A percentile compares a stretch with the other conserved stretches of the same genome.
phyloP scores from a whole-genome alignment of 805 yeast species.

The Komagataella pastoris region DNA sequence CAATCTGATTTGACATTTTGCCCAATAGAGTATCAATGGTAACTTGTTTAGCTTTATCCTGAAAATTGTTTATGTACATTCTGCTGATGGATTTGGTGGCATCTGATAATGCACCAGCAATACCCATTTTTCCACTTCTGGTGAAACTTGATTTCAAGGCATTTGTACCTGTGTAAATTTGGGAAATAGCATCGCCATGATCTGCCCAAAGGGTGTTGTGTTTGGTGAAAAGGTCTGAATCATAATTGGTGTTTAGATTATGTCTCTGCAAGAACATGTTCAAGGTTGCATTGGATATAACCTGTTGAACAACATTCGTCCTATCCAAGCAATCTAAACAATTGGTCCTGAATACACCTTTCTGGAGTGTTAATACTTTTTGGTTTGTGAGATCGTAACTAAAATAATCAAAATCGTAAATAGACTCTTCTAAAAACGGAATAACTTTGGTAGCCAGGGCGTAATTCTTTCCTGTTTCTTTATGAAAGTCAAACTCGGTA shows the following conservation, averaged over 20 bases:
- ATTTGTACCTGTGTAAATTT: constrained; percentile 94
- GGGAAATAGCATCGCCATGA: constrained; percentile 93
- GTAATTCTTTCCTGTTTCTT: constrained; percentile 82
- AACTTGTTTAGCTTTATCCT: constrained; percentile 83
- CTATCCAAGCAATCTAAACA: constrained; percentile 93
- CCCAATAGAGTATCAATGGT: constrained; percentile 84
- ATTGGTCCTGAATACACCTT: constrained; percentile 85
- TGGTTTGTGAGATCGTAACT: constrained; percentile 46
- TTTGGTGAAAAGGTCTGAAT: constrained; percentile 47
- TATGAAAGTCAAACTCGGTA: constrained; percentile 89
- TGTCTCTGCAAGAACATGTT: constrained; percentile 35
- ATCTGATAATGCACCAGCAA: constrained; percentile 95
- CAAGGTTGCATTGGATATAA: constrained; percentile 61
- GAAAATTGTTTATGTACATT: constrained; percentile 91
- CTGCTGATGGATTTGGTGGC: constrained; percentile 93
- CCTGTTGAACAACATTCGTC: constrained; percentile 82
- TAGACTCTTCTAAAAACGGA: constrained; percentile 47
- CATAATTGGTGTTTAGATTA: constrained; percentile 18
- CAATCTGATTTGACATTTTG: constrained; percentile 52
- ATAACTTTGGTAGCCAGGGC: constrained; percentile 66
- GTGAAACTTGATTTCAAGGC: constrained; percentile 93
- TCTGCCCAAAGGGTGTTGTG: constrained; percentile 95
- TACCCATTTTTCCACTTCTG: constrained; percentile 88
- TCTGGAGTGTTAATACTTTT: constrained; percentile 58
- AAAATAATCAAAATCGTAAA: constrained; percentile 74